phyloP scores from a whole-genome alignment of 2,329 filamentous ascomycete genomes.

The Verticillium nubilum region DNA sequence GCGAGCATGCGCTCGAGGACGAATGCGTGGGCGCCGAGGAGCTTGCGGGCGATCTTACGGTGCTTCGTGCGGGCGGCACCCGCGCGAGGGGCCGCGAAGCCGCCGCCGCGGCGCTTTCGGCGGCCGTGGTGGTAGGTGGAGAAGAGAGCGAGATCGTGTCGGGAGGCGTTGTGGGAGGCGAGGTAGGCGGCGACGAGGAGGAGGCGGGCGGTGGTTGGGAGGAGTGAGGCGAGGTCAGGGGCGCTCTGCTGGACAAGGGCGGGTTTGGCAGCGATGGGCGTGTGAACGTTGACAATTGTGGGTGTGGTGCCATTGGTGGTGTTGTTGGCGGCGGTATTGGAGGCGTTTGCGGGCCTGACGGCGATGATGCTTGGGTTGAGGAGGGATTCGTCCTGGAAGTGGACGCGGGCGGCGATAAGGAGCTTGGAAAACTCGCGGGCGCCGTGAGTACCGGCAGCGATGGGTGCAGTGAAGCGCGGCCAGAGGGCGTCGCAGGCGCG shows the following conservation, averaged over 20 bases:
- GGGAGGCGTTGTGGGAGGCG: slow-evolving; percentile 71
- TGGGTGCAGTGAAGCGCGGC: slow-evolving; percentile 76
- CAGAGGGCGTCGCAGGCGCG: slow-evolving; percentile 71
- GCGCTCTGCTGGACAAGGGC: slow-evolving; percentile 4
- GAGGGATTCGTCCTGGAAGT: slow-evolving; percentile 69
- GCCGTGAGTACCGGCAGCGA: slow-evolving; percentile 66
- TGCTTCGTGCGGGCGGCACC: slow-evolving; percentile 41
- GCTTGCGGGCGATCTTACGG: slow-evolving; percentile 69
- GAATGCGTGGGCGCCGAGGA: slow-evolving; percentile 73
- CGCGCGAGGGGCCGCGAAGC: slow-evolving; percentile 30
- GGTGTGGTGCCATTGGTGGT: neutral
- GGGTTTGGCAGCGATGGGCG: neutral
- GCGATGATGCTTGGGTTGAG: slow-evolving; percentile 60
- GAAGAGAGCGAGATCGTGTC: slow-evolving; percentile 71
- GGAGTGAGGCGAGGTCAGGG: slow-evolving; percentile 45
- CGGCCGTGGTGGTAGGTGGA: slow-evolving; percentile 60
- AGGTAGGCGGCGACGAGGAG: slow-evolving; percentile 75
- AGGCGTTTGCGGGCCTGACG: neutral
- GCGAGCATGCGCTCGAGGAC: slow-evolving; percentile 73
- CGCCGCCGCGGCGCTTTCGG: slow-evolving; percentile 44
- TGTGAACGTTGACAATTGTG: no score
- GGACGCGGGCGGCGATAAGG: slow-evolving; percentile 61
- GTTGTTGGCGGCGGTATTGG: neutral
- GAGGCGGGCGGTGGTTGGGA: slow-evolving; percentile 69
- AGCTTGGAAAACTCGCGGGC: slow-evolving; percentile 81